Evolutionary conservation across 768 basidiomycete genomes (phyloP).

Genomic region (Lentinula aciculospora): DNA sequence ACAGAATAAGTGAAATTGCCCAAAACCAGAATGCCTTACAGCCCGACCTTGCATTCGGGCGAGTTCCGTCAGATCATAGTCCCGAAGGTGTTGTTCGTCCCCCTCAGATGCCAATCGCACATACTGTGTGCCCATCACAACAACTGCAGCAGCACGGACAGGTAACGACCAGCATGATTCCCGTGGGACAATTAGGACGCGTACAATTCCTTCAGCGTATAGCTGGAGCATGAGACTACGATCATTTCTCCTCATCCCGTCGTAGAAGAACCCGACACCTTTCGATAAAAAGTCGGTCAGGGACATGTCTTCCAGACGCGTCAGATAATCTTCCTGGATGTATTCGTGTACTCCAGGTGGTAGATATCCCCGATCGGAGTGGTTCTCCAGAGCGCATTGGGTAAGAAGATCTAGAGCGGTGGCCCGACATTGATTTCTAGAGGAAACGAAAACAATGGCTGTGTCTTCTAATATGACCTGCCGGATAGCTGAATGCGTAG

Average conservation of each 20-base stretch:
- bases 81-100: constrained; percentile 60
- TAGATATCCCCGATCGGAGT: constrained; percentile 64
- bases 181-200: constrained; percentile 75
- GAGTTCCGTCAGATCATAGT: constrained; percentile 78
- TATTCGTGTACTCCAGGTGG: constrained; percentile 35
- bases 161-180: constrained; percentile 91
- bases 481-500: constrained; percentile 73
- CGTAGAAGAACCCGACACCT: constrained; percentile 85
- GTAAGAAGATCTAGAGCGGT: constrained; percentile 85
- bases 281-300: constrained; percentile 72
- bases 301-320: constrained; percentile 52
- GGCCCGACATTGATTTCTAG: constrained; percentile 64
- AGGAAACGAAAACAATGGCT: constrained; percentile 85
- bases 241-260: constrained; percentile 63
- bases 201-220: constrained; percentile 73
- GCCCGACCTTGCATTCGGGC: constrained; percentile 91
- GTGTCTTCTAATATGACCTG: constrained; percentile 35
- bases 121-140: constrained; percentile 94
- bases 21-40: constrained; percentile 51
- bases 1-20: constrained; percentile 83
- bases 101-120: constrained; percentile 40
- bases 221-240: constrained; percentile 71
- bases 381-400: constrained; percentile 74
- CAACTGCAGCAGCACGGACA: constrained; percentile 71
- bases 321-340: constrained; percentile 51